These are phyloP conservation scores for Rhynchosporium secalis DNA, from an alignment of 2,329 filamentous ascomycete genomes.

Conservation along the genomic window DNA sequence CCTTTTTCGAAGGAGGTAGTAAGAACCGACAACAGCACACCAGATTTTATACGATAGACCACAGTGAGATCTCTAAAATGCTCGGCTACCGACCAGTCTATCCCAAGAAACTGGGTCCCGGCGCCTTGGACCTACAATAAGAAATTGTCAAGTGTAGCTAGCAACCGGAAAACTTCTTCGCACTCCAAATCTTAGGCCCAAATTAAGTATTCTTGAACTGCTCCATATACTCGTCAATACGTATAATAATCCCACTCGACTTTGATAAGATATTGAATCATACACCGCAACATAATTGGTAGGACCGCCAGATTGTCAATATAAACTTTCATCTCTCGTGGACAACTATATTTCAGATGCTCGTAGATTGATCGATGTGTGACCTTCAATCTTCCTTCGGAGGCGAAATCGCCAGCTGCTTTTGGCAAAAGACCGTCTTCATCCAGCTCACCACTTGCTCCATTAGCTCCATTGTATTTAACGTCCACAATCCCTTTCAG, in stretches of 20 bases:
- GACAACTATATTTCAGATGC: neutral
- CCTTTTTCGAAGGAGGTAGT: no score
- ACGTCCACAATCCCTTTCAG: constrained; percentile 2
- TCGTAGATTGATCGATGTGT: neutral
- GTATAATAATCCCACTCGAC: neutral
- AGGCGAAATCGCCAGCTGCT: neutral
- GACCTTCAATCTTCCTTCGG: neutral
- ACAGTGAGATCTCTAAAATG: no score
- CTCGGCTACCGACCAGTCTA: neutral
- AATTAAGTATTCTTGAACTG: neutral
- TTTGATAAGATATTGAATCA: neutral
- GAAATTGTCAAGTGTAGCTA: neutral
- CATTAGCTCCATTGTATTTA: no score
- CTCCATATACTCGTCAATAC: no score
- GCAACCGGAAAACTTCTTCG: neutral
- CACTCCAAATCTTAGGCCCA: neutral
- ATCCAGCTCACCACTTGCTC: no score
- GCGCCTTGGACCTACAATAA: no score
- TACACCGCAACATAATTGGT: neutral
- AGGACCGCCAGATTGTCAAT: neutral
- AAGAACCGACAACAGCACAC: no score
- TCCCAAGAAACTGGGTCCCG: no score
- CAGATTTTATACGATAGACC: no score
- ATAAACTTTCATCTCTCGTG: neutral
- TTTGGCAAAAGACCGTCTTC: neutral